phyloP scores from a whole-genome alignment of 2,329 filamentous ascomycete species.

The Microsporum canis region DNA sequence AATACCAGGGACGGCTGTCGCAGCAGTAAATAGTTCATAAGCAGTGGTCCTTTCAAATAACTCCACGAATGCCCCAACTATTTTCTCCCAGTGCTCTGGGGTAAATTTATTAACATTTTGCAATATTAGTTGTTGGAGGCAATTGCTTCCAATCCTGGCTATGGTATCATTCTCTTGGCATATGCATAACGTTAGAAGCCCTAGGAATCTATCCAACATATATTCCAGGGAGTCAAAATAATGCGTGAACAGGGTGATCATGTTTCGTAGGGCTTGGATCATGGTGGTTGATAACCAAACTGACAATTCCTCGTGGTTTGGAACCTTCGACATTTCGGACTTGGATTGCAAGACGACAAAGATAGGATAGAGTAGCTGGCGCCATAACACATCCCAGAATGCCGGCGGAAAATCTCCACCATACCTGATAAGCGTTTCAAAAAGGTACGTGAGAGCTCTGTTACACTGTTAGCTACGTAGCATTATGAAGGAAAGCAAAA shows the following conservation, averaged over 20 bases:
- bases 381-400: conserved; percentile 98
- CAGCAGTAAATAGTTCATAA: conserved; percentile 87
- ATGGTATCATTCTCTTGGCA: conserved; percentile 99
- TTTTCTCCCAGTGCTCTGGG: conserved; percentile 78
- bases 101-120: conserved; percentile 93
- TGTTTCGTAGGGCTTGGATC: conserved; percentile 95
- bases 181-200: conserved; percentile 88
- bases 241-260: conserved; percentile 97
- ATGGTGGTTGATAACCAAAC: conserved; percentile 99
- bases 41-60: conserved; percentile 91
- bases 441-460: conserved; percentile 83
- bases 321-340: conserved; percentile 88
- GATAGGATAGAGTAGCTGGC: conserved; percentile 91
- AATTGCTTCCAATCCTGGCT: conserved; percentile 94
- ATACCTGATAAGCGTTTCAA: conserved; percentile 81
- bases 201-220: conserved; percentile 95
- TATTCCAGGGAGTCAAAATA: conserved; percentile 94
- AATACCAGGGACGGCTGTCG: conserved; percentile 38
- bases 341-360: conserved; percentile 96
- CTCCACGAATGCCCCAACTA: conserved; percentile 91
- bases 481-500: conserved; percentile 25
- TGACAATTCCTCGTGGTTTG: conserved; percentile 91
- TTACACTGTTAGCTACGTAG: conserved; percentile 7
- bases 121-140: conserved; percentile 86
- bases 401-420: conserved; percentile 83